Evolutionary conservation across 2,329 filamentous ascomycete species (phyloP).

Genomic region (Penicillium concentricum): DNA sequence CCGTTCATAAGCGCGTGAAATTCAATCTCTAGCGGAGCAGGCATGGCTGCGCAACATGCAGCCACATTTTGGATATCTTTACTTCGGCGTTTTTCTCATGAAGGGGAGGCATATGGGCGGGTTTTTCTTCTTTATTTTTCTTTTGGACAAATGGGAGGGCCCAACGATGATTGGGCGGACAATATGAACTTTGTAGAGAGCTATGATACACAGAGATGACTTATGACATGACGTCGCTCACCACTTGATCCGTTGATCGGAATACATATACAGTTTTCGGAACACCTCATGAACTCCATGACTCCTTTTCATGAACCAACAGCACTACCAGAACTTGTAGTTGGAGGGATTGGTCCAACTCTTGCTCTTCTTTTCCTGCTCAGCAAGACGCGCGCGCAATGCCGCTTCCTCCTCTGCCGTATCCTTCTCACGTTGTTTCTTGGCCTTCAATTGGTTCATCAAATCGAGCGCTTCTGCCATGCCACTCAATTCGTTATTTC

Average conservation of each 20-base stretch:
- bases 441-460: conserved; percentile 69
- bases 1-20: conserved; percentile 43
- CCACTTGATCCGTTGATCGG: conserved; percentile 10
- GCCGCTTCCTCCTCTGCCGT: conserved; percentile 37
- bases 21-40: conserved; percentile 32
- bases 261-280: conserved; percentile 24
- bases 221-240: conserved; percentile 21
- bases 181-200: conserved; percentile 18
- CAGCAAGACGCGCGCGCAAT: conserved; percentile 30
- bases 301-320: conserved; percentile 27
- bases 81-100: conserved; percentile 1
- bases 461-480: conserved; percentile 86
- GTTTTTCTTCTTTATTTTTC: conserved; percentile 1
- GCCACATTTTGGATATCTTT: neutral
- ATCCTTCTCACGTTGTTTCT: conserved; percentile 57
- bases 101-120: conserved; percentile 2
- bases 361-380: conserved; percentile 42
- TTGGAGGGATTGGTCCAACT: conserved; percentile 46
- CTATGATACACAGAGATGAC: conserved; percentile 28
- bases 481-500: conserved; percentile 72
- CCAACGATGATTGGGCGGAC: conserved; percentile 3
- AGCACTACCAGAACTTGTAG: conserved; percentile 49
- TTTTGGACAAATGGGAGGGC: neutral
- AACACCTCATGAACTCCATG: conserved; percentile 31
- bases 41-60: neutral